These are phyloP conservation scores for Aspergillus nanangensis DNA, from an alignment of 495 filamentous ascomycete species.

Conservation along the genomic window DNA sequence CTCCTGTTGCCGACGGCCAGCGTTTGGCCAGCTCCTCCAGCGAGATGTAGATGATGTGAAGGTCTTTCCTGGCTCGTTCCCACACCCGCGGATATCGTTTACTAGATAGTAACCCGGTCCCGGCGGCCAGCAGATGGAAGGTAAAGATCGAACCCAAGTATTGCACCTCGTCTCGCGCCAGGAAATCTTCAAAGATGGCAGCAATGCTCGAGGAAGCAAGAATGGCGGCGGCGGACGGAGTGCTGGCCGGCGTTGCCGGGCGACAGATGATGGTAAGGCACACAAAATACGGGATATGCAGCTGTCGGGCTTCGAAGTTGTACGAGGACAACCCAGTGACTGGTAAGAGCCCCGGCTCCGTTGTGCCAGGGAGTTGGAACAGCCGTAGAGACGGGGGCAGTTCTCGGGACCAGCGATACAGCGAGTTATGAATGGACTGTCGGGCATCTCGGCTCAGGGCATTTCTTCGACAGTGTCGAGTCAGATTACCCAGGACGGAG, in stretches of 20 bases:
- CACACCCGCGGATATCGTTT: conserved; percentile 10
- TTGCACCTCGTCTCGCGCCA: conserved; percentile 22
- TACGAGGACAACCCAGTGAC: conserved; percentile 5
- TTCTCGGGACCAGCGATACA: conserved; percentile 17
- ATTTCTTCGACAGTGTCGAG: conserved; percentile 16
- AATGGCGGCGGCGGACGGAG: conserved; percentile 13
- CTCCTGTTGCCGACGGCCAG: conserved; percentile 22
- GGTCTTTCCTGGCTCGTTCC: conserved; percentile 5
- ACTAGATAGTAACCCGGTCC: conserved; percentile 20
- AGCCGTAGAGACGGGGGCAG: conserved; percentile 16
- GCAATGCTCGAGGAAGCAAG: conserved; percentile 20
- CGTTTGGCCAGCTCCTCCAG: conserved; percentile 19
- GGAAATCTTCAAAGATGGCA: conserved; percentile 23
- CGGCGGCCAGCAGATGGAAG: conserved; percentile 20
- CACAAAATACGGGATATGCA: conserved; percentile 21
- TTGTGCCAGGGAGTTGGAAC: conserved; percentile 1
- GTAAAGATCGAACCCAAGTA: conserved; percentile 22
- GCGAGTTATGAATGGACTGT: conserved; percentile 15
- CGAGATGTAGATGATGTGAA: conserved; percentile 18
- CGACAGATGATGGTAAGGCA: conserved; percentile 21
- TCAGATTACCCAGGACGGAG: conserved; percentile 21
- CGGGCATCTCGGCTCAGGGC: conserved; percentile 12
- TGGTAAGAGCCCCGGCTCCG: not conserved
- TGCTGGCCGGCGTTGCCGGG: conserved; percentile 9
- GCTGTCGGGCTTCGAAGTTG: conserved; percentile 20